Evolutionary conservation across 164 flowering plant species (phyloP), one percentile per base, ranked within the genome.

Genomic region (Buxus sempervirens): DNA sequence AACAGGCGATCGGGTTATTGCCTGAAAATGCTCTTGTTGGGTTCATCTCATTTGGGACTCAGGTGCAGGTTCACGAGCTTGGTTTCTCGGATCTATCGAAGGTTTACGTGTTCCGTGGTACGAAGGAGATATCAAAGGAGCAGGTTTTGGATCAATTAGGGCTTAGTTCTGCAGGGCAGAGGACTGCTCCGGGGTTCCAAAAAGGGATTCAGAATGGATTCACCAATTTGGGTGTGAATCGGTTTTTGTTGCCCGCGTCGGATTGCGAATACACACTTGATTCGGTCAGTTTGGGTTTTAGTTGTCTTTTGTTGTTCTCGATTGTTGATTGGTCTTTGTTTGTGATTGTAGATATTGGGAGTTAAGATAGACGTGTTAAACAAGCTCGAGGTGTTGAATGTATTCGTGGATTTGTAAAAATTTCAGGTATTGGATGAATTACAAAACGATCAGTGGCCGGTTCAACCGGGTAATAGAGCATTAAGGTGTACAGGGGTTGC

Each of bases 401-500:
- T 48, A 55, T 42, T 18, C 41, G 25, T 56, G 62, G n/a, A n/a
- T n/a, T 51, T 53, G 28, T 21, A 27, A 54, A 54, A 51, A 9
- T 73, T 83, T 57, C 71, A 95, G 99, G 64, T 92, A 24, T 74
- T 95, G 80, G 98, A 95, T 75, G 98, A 95, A 65, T 72, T 92
- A 74, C 88, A 88, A 66, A 81, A 84, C 26, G 97, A 95, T 85
- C 97, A 90, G 59, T 95, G 98, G 97, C 96, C 93, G 7, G 90
- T 92, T 70, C 71, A 75, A 45, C 88, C 94, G 9, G 94, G 93
- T 4, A 80, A 82, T 58, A 76, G 99, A 68, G 76, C 90, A 7
- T 75, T 76, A 10, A 73, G 99, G 67, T 92, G 99, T 78, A 92
- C 99, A 0, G 99, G 99, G 15, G 95, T 92, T 72, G 99, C 99